These are phyloP conservation scores for Colletotrichum karsti DNA, from an alignment of 2,329 filamentous ascomycete genomes.

Conservation along the genomic window DNA sequence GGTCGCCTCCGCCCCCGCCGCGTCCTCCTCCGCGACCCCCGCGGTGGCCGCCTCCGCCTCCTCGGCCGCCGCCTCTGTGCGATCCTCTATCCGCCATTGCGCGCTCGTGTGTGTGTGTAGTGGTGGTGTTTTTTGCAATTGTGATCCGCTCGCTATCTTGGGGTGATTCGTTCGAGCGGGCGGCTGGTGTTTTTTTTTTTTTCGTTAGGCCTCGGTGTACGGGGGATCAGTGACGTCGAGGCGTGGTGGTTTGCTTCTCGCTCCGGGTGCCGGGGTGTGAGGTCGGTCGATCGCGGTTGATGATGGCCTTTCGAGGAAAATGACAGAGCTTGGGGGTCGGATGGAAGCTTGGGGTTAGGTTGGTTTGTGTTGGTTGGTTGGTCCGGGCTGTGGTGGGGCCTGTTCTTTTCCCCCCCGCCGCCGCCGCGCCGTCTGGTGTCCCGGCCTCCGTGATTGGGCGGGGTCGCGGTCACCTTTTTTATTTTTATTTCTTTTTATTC, in stretches of 20 bases:
- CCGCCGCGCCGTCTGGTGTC: neutral
- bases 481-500: too few species aligned
- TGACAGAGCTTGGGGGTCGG: too few species aligned
- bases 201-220: too few species aligned
- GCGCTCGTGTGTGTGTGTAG: slow-evolving; percentile 25
- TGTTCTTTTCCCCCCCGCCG: too few species aligned
- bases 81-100: slow-evolving; percentile 61
- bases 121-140: neutral
- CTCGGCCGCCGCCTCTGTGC: slow-evolving; percentile 54
- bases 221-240: too few species aligned
- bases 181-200: neutral
- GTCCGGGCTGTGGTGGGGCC: slow-evolving; percentile 23
- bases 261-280: too few species aligned
- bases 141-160: too few species aligned
- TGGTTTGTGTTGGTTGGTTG: too few species aligned
- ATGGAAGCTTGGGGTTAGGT: slow-evolving; percentile 22
- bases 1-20: slow-evolving; percentile 45
- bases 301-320: too few species aligned
- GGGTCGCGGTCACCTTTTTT: too few species aligned
- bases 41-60: slow-evolving; percentile 55
- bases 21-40: slow-evolving; percentile 53
- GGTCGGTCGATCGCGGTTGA: neutral
- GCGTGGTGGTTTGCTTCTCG: too few species aligned
- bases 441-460: slow-evolving; percentile 21
- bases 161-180: too few species aligned